Evolutionary conservation across 2,329 filamentous ascomycete species (phyloP).

Genomic region (Ophiostoma himal-ulmi): DNA sequence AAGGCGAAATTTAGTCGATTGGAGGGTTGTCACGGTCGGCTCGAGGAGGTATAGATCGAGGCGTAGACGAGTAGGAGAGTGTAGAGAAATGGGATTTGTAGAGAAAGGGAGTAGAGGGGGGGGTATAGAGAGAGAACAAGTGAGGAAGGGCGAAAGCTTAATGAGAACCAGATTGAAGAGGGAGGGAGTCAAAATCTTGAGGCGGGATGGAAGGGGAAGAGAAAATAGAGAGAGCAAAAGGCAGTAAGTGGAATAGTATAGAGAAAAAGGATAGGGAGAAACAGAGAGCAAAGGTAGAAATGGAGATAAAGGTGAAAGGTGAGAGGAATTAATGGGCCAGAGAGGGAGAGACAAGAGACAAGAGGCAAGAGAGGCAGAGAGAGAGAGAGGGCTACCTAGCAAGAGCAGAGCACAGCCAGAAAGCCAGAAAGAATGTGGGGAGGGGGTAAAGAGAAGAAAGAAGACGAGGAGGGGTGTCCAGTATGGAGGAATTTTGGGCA

Average conservation of each 20-base stretch:
- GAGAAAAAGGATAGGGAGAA: neutral
- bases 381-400: neutral
- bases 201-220: neutral
- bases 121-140: neutral
- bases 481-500: slow-evolving; percentile 18
- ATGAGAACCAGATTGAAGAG: neutral
- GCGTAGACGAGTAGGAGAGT: neutral
- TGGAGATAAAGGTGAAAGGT: slow-evolving; percentile 13
- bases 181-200: neutral
- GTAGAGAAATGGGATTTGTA: neutral
- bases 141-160: neutral
- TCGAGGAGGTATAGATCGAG: slow-evolving; percentile 2
- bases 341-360: neutral
- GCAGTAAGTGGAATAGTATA: neutral
- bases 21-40: neutral
- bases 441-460: slow-evolving; percentile 17
- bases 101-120: neutral
- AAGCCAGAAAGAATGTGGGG: slow-evolving; percentile 19
- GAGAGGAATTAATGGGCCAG: slow-evolving; percentile 2
- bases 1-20: slow-evolving; percentile 5
- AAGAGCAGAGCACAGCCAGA: slow-evolving; percentile 13
- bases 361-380: neutral
- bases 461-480: slow-evolving; percentile 15
- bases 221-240: neutral
- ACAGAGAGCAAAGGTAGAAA: neutral